These are phyloP conservation scores for Acanthochlamys bracteata DNA, from an alignment of 106 monocot genomes.

Conservation along the genomic window DNA sequence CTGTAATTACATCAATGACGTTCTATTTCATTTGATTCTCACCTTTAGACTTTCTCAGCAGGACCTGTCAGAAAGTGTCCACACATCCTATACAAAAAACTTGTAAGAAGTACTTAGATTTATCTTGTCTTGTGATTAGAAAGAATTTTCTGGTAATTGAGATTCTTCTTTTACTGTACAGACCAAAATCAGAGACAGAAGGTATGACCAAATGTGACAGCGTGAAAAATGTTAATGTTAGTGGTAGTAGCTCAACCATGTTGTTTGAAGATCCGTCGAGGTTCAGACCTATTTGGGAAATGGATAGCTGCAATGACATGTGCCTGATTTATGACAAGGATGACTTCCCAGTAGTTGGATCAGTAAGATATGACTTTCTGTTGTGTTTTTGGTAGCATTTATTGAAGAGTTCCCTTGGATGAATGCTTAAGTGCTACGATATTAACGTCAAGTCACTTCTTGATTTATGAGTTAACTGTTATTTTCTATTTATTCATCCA, in stretches of 20 bases:
- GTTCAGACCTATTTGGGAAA: constrained; percentile 44
- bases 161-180: neutral
- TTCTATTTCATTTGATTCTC: neutral
- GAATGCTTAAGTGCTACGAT: too few relatives aligned
- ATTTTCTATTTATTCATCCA: constrained; percentile 15
- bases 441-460: neutral
- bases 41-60: constrained; percentile 1
- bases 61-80: constrained; percentile 20
- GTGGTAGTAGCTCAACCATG: constrained; percentile 20
- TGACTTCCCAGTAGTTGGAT: constrained; percentile 30
- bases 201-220: neutral
- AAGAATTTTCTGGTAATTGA: neutral
- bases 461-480: neutral
- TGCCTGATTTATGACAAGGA: constrained; percentile 40
- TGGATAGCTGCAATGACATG: constrained; percentile 37
- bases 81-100: constrained; percentile 16
- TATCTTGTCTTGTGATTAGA: neutral
- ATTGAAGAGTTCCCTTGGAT: too few relatives aligned
- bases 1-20: neutral
- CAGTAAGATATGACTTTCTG: constrained; percentile 28
- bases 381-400: neutral
- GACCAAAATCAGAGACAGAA: constrained; percentile 1
- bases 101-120: constrained; percentile 19
- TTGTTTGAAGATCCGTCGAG: constrained; percentile 13
- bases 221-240: constrained; percentile 7